Conservation (phyloP, 2,329 filamentous ascomycete genomes). For the Fusarium sp. region DNA sequence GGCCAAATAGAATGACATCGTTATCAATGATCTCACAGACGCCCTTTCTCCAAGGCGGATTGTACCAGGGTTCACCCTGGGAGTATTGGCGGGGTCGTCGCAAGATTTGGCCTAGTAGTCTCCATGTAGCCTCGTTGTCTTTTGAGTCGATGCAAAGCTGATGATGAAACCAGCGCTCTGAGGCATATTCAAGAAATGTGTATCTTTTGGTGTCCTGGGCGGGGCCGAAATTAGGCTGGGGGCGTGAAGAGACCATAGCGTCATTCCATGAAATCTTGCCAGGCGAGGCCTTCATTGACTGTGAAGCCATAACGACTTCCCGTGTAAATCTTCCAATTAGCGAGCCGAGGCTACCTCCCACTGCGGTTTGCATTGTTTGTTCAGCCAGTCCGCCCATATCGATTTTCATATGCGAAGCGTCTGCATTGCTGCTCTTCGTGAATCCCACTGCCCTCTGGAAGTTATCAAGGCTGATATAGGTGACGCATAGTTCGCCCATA, state of each 20-base stretch:
- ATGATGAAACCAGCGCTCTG: background rate
- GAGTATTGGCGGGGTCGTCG: background rate
- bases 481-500: slow-evolving; percentile 10
- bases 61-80: background rate
- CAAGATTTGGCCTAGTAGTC: background rate
- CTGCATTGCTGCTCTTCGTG: background rate
- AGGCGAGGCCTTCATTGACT: too few species aligned
- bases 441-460: background rate
- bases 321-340: background rate
- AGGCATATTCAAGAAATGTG: background rate
- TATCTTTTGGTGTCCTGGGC: background rate
- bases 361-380: background rate
- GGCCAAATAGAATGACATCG: background rate
- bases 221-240: background rate
- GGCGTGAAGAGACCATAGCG: too few species aligned
- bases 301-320: background rate
- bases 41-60: background rate
- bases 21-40: background rate
- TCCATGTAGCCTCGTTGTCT: background rate
- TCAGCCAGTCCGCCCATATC: background rate
- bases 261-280: background rate
- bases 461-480: slow-evolving; percentile 20
- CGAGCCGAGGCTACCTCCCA: background rate
- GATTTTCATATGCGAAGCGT: background rate
- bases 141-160: background rate